phyloP scores from a whole-genome alignment of 768 basidiomycete genomes.

The Coprinellus aureogranulatus region DNA sequence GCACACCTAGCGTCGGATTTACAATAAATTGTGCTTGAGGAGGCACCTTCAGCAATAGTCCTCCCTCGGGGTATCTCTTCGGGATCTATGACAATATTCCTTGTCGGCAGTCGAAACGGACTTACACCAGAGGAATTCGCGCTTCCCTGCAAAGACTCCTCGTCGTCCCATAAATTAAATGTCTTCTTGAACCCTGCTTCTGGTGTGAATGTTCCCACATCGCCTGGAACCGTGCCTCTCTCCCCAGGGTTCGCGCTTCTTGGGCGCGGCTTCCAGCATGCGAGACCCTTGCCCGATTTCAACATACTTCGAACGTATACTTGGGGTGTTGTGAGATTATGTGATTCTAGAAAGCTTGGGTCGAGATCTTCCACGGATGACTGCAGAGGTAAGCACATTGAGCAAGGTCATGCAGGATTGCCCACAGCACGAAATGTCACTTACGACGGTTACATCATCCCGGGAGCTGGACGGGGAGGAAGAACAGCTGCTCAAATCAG shows the following conservation, averaged over 20 bases:
- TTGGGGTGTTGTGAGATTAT: background rate
- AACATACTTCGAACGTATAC: background rate
- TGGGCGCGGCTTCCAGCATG: background rate
- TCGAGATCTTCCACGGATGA: no score
- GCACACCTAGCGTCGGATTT: background rate
- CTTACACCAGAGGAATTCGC: no score
- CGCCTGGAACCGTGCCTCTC: background rate
- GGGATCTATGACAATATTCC: background rate
- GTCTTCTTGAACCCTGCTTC: background rate
- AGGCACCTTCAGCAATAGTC: background rate
- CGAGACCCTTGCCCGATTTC: background rate
- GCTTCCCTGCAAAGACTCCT: no score
- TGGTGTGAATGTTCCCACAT: background rate
- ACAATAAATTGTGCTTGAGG: background rate
- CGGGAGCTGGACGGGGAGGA: no score
- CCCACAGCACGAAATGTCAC: no score
- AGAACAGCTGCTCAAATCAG: no score
- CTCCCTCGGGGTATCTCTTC: background rate
- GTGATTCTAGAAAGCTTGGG: background rate
- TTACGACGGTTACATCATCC: no score
- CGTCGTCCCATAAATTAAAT: background rate
- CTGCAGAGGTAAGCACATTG: no score
- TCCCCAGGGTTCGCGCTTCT: background rate
- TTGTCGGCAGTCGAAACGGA: background rate
- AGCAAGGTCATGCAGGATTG: no score